Base-by-base conservation (phyloP, 2,329 filamentous ascomycete genomes). In the Dryadomyces quercivorus region DNA sequence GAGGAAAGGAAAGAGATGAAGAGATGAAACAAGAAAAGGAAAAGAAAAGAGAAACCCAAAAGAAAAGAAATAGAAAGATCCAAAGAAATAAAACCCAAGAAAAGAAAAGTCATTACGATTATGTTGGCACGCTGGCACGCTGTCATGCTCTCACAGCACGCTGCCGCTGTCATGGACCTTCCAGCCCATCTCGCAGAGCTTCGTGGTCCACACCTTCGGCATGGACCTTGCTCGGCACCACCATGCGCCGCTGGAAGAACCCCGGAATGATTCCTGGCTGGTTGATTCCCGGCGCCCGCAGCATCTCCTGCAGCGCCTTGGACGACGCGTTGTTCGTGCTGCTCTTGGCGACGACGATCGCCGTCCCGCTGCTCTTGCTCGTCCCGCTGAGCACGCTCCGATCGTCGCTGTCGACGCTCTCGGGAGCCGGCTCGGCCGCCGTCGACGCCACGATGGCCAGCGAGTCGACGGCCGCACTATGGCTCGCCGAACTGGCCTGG, bases 191-290 rank as follows among this genome's bases (percentile, higher is more conserved):
- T 58, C 71, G 72, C 61, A 89, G 63, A 9, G 82, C 78, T 45
- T 80, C 75, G 40, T 74, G 72, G 63, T 87, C 81, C 21, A 87
- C 65, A 1, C 67, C 68, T 26, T 78, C 75, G 0, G 84, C 72
- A 16, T 77, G 75, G 12, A 86, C 77, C 56, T 76, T 76, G 40
- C 75, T 73, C 2, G 80, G 76, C 1, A 78, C 70, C 1, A 78
- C 70, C 40, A 66, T 73, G 66, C 69, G 78, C 63, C 67, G 78
- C 67, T 69, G 78, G 26, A 80, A 74, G 59, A 92, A 85, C 0
- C 88, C 87, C 0, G 85, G 80, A 46, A 93, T 84, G 0, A 81
- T 75, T 0, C 88, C 88, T 1, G 80, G 76, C 64, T 92, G 88
- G 62, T 93, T 93, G 64, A 93, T 88, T 0, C 88, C 88, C 1